A percentile compares a stretch with the other conserved stretches of the same genome.
Conservation (phyloP, 306 rosid genomes). For the Clitoria ternatea region DNA sequence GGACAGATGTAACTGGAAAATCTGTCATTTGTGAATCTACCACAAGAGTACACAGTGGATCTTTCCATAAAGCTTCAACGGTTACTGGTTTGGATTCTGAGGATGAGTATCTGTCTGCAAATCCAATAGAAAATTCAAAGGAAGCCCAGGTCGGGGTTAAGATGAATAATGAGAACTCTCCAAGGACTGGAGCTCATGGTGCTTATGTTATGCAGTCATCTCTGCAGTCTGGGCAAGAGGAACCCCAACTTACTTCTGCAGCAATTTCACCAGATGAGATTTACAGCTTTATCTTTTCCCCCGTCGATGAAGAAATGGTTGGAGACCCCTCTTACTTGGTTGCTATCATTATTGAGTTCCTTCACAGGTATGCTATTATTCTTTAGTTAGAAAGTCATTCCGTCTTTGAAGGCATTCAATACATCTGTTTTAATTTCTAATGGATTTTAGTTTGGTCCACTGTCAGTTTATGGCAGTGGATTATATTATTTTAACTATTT, state of each 20-base stretch:
- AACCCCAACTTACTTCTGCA: constrained; percentile 72
- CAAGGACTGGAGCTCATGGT: constrained; percentile 37
- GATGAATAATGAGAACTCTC: constrained; percentile 36
- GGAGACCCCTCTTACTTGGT: constrained; percentile 93
- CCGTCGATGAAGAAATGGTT: constrained; percentile 87
- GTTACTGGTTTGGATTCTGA: constrained; percentile 59
- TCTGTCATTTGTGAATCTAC: constrained; percentile 43
- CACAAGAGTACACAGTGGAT: constrained; percentile 42
- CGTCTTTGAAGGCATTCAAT: constrained; percentile 18
- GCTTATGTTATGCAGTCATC: constrained; percentile 46
- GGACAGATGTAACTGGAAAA: constrained; percentile 48
- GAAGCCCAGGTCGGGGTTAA: constrained; percentile 37
- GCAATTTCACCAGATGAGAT: constrained; percentile 94
- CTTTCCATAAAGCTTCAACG: constrained; percentile 29
- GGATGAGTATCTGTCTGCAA: constrained; percentile 43
- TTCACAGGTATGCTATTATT: constrained; percentile 57
- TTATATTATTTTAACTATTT: not conserved
- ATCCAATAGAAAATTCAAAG: constrained; percentile 30
- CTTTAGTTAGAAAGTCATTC: constrained; percentile 3
- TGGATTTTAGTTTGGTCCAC: constrained; percentile 17
- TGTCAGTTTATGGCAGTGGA: not conserved
- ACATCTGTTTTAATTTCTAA: not conserved
- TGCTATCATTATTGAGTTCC: constrained; percentile 76
- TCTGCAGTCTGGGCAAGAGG: constrained; percentile 59
- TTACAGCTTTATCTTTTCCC: constrained; percentile 76